Percentiles rank a stretch among this genome's conserved stretches.
Conservation (phyloP, 805 yeast genomes). For the Barnettozyma salicaria region DNA sequence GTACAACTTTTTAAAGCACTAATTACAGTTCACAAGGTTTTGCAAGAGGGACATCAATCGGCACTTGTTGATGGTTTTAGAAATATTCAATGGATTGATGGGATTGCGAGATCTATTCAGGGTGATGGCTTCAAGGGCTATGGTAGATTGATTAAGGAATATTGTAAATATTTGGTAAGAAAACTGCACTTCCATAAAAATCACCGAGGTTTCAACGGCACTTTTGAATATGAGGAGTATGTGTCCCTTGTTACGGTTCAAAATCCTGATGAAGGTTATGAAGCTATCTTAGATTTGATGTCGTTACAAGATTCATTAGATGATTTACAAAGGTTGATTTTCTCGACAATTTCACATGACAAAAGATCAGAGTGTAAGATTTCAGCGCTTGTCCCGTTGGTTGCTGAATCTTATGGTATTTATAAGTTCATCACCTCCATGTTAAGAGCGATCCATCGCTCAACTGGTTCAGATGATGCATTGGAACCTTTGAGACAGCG, state of each 20-base stretch:
- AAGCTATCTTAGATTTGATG: constrained; percentile 80
- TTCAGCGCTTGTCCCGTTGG: constrained; percentile 82
- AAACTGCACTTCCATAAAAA: constrained; percentile 78
- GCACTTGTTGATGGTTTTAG: constrained; percentile 74
- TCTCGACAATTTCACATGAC: constrained; percentile 61
- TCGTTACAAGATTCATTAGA: constrained; percentile 79
- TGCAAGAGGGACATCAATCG: constrained; percentile 97
- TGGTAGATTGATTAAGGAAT: constrained; percentile 70
- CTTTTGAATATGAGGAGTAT: constrained; percentile 93
- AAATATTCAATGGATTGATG: constrained; percentile 71
- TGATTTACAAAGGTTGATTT: constrained; percentile 67
- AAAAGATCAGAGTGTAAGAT: constrained; percentile 68
- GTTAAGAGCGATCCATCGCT: constrained; percentile 80
- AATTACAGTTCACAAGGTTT: constrained; percentile 79
- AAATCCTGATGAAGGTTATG: constrained; percentile 95
- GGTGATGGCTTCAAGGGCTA: constrained; percentile 46
- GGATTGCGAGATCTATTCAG: constrained; percentile 52
- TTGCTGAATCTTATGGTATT: constrained; percentile 88
- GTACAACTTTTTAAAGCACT: constrained; percentile 81
- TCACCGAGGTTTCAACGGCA: constrained; percentile 89
- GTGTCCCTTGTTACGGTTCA: constrained; percentile 79
- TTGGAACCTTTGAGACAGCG: constrained; percentile 67
- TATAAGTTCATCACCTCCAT: constrained; percentile 84
- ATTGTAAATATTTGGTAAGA: constrained; percentile 59
- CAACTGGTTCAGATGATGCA: constrained; percentile 70